Base-by-base conservation (phyloP, 306 rosid genomes). In the Glycyrrhiza uralensis region DNA sequence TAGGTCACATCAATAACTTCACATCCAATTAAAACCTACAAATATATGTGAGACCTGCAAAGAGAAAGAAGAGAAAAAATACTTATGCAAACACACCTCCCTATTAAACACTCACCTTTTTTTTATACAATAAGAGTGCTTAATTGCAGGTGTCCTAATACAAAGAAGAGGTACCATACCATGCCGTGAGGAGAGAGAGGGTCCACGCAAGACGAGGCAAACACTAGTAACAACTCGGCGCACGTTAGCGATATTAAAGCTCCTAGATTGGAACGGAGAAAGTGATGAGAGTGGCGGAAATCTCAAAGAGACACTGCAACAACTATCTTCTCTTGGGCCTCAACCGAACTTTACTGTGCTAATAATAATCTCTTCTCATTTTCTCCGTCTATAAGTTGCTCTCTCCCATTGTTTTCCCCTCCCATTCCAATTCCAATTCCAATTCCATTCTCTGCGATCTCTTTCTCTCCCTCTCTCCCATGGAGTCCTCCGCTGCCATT, bases 401-500 rank as follows among this genome's bases (percentile, higher is more conserved):
- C 70, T 18, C 24, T 12, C 57, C 29, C 75, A 11, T 55, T 24
- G 42, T 8, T 42, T 66, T 29, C 10, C 39, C 18, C 38, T 17
- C 15, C 17, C 77, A 1, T 46, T 44, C 45, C 80, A 51, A 32
- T 75, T 76, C 77, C 39, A 24, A n/a, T 46, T 44, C 45, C 80
- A 51, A 32, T 75, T 76, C 77, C 39, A 24, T 56, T 51, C 46
- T 50, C 35, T 45, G 65, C 72, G 17, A 10, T 49, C 41, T 20
- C 72, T 23, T 26, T 76, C 39, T 68, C 63, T 22, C 47, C 7
- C 42, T 57, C 54, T 36, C 75, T 26, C 71, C 76, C 78, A 91
- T 94, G 98, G 96, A 91, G 33, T 83, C 92, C 80, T 63, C 91
- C 20, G 87, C 88, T 50, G 83, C 81, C 46, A 76, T 86, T 87